Evolutionary conservation across 768 basidiomycete genomes (phyloP).

Genomic region (Boletellus sp.): DNA sequence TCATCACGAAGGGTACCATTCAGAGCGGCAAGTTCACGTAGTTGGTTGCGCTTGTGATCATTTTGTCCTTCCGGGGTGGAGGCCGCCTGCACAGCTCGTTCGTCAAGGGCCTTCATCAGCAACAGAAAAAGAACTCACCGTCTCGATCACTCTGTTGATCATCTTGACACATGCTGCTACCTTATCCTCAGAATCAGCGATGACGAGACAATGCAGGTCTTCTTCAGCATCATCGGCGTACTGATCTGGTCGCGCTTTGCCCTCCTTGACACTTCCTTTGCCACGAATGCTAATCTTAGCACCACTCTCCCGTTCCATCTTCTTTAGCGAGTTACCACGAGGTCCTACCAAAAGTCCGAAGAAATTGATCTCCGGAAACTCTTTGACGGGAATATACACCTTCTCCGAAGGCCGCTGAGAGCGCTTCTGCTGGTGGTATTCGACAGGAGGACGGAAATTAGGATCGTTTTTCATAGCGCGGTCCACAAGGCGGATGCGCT

Average conservation of each 20-base stretch:
- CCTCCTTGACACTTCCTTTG: slow-evolving; percentile 98
- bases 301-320: slow-evolving; percentile 97
- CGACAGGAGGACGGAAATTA: slow-evolving; percentile 94
- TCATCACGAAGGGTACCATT: slow-evolving; percentile 99
- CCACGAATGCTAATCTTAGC: slow-evolving; percentile 98
- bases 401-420: slow-evolving; percentile 94
- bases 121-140: slow-evolving; percentile 49
- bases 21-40: slow-evolving; percentile 93
- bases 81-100: slow-evolving; percentile 63
- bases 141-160: slow-evolving; percentile 98
- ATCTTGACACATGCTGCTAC: slow-evolving; percentile 87
- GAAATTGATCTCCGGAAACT: slow-evolving; percentile 99
- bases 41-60: slow-evolving; percentile 98
- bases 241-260: slow-evolving; percentile 92
- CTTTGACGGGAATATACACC: slow-evolving; percentile 99
- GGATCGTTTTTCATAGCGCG: slow-evolving; percentile 97
- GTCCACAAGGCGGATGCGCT: slow-evolving; percentile 90
- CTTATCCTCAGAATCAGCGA: slow-evolving; percentile 89
- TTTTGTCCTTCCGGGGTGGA: slow-evolving; percentile 99
- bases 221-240: slow-evolving; percentile 97
- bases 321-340: slow-evolving; percentile 98
- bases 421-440: slow-evolving; percentile 93
- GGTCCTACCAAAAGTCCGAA: slow-evolving; percentile 98
- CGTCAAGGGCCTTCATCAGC: background rate
- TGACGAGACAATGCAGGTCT: slow-evolving; percentile 96